Percentiles rank a stretch among this genome's conserved stretches.
These are phyloP conservation scores for Recurvomyces mirabilis DNA, from an alignment of 495 filamentous ascomycete species.

Conservation along the genomic window DNA sequence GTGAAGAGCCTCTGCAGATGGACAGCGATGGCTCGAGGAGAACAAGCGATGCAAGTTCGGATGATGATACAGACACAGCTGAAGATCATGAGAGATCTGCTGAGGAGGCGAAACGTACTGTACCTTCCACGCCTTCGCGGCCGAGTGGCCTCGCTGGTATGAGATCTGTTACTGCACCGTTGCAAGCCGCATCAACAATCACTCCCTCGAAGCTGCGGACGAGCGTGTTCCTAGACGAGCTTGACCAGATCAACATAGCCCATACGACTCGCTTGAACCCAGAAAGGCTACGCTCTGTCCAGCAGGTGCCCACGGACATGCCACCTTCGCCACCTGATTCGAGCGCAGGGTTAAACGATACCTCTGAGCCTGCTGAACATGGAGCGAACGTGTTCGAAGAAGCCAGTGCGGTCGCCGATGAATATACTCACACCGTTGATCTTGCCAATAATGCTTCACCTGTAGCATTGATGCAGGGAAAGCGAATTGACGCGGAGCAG, in stretches of 20 bases:
- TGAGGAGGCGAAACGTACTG: conserved; percentile 23
- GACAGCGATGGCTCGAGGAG: background rate
- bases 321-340: conserved; percentile 22
- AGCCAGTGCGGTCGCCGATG: background rate
- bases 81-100: conserved; percentile 20
- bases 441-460: too few species aligned
- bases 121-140: background rate
- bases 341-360: conserved; percentile 12
- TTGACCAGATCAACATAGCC: background rate
- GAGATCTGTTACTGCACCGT: background rate
- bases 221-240: background rate
- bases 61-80: background rate
- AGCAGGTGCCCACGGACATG: conserved; percentile 22
- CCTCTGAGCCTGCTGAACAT: background rate
- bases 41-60: too few species aligned
- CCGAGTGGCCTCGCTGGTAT: background rate
- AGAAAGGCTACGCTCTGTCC: conserved; percentile 8
- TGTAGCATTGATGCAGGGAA: too few species aligned
- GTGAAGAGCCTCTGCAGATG: conserved; percentile 3
- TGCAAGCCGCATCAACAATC: background rate
- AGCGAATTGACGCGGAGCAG: too few species aligned
- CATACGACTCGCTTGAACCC: background rate
- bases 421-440: too few species aligned
- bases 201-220: background rate
- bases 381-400: background rate